Percentiles rank a stretch among this genome's conserved stretches.
phyloP scores from a whole-genome alignment of 441 rosid species.

The Viola pubescens region DNA sequence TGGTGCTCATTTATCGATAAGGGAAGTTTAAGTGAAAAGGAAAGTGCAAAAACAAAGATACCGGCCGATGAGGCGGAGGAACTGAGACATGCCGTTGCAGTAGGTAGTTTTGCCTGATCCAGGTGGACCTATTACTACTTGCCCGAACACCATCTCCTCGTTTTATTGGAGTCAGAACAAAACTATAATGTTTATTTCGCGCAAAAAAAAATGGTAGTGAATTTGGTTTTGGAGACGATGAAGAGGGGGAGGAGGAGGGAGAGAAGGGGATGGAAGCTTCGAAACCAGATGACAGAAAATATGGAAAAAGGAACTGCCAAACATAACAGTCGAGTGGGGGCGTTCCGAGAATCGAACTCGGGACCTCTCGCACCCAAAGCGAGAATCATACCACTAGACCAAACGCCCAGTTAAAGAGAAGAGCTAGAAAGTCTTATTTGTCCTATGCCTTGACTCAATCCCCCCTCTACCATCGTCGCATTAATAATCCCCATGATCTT shows the following conservation, averaged over 20 bases:
- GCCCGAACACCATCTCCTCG: constrained; percentile 67
- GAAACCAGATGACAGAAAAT: no score
- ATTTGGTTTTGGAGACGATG: neutral
- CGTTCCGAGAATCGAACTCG: constrained; percentile 38
- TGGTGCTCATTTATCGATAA: neutral
- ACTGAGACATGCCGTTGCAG: constrained; percentile 98
- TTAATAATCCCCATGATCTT: no score
- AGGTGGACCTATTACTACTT: constrained; percentile 92
- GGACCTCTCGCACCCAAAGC: constrained; percentile 55
- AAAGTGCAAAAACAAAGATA: constrained; percentile 8
- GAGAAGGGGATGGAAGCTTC: neutral
- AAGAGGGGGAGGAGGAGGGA: neutral
- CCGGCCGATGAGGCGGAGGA: constrained; percentile 83
- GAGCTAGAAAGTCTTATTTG: no score
- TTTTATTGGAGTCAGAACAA: no score
- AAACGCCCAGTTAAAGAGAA: constrained; percentile 24
- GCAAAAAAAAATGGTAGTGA: neutral
- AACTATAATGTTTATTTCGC: neutral
- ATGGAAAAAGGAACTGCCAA: no score
- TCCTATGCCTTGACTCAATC: no score
- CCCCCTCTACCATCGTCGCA: no score
- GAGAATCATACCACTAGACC: constrained; percentile 62
- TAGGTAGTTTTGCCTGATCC: constrained; percentile 94
- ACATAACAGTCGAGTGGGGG: constrained; percentile 8
- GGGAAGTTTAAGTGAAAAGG: neutral